phyloP scores from a whole-genome alignment of 805 yeast genomes.

The Candida railenensis region DNA sequence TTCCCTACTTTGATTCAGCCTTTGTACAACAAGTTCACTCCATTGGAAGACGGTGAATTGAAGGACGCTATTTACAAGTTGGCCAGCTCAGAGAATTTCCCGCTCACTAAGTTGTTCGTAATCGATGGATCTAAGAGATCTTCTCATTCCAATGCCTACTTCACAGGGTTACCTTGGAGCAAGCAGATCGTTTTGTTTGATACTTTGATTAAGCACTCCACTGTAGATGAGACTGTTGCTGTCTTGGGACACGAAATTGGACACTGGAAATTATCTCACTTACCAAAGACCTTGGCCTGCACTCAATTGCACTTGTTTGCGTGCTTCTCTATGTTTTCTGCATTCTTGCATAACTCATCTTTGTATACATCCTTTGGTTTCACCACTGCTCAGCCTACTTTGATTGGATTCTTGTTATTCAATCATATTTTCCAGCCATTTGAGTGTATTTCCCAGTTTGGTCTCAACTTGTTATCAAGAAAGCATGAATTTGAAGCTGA shows the following conservation, averaged over 20 bases:
- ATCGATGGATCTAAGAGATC: conserved; percentile 98
- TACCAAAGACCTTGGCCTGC: conserved; percentile 68
- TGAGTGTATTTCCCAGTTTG: conserved; percentile 65
- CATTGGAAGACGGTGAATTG: conserved; percentile 87
- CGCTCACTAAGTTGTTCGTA: conserved; percentile 79
- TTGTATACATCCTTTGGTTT: conserved; percentile 82
- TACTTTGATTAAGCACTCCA: conserved; percentile 78
- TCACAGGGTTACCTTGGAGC: conserved; percentile 94
- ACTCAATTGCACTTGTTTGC: conserved; percentile 63
- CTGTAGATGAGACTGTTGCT: conserved; percentile 82
- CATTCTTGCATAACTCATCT: conserved; percentile 75
- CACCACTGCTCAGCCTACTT: conserved; percentile 57
- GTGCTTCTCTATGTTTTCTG: conserved; percentile 72
- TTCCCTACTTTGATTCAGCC: conserved; percentile 90
- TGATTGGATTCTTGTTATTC: conserved; percentile 81
- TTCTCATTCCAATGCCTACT: conserved; percentile 95
- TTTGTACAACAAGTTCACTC: conserved; percentile 84
- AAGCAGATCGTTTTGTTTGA: conserved; percentile 94
- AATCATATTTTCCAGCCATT: conserved; percentile 77
- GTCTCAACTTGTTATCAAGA: conserved; percentile 72
- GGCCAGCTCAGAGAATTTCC: conserved; percentile 77
- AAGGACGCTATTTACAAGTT: conserved; percentile 76
- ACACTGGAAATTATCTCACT: conserved; percentile 92
- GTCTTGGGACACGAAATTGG: conserved; percentile 99
- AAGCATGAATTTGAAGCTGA: conserved; percentile 94